Conservation (phyloP, 352 stramenopile species). For the Phytophthora multivora region DNA sequence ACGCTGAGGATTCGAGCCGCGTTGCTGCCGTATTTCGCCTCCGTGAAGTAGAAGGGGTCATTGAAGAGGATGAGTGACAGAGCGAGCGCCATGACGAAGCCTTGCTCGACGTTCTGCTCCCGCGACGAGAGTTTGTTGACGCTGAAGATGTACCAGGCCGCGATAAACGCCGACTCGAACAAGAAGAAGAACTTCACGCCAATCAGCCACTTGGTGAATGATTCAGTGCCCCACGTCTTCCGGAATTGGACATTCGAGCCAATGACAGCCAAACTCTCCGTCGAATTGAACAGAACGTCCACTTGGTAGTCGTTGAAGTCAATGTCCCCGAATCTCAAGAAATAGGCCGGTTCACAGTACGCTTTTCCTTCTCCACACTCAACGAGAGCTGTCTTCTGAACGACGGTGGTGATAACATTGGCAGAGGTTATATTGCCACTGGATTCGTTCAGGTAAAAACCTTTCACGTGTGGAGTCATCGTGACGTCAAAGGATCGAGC, state of each 20-base stretch:
- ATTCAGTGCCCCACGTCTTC: slow-evolving; percentile 54
- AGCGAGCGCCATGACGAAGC: slow-evolving; percentile 51
- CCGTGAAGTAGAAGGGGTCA: slow-evolving; percentile 61
- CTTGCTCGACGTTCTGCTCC: slow-evolving; percentile 67
- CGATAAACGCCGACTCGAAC: slow-evolving; percentile 39
- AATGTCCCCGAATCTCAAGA: slow-evolving; percentile 59
- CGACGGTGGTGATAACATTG: slow-evolving; percentile 41
- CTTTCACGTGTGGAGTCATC: slow-evolving; percentile 58
- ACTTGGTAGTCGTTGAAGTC: slow-evolving; percentile 60
- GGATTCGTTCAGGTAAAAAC: slow-evolving; percentile 45
- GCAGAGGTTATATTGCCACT: slow-evolving; percentile 39
- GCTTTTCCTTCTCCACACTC: slow-evolving; percentile 35
- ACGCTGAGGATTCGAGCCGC: slow-evolving; percentile 52
- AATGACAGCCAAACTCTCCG: slow-evolving; percentile 36
- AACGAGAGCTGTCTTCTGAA: slow-evolving; percentile 42
- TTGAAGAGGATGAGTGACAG: slow-evolving; percentile 62
- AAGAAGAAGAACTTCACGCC: slow-evolving; percentile 66
- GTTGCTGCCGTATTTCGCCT: slow-evolving; percentile 55
- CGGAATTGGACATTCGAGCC: slow-evolving; percentile 54
- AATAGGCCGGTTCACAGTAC: slow-evolving; percentile 53
- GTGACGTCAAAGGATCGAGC: slow-evolving; percentile 52
- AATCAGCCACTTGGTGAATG: slow-evolving; percentile 65
- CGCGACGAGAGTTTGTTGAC: slow-evolving; percentile 48
- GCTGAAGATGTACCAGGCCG: slow-evolving; percentile 49
- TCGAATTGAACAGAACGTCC: slow-evolving; percentile 65